phyloP scores from a whole-genome alignment of 306 rosid species.

The Cercis canadensis region DNA sequence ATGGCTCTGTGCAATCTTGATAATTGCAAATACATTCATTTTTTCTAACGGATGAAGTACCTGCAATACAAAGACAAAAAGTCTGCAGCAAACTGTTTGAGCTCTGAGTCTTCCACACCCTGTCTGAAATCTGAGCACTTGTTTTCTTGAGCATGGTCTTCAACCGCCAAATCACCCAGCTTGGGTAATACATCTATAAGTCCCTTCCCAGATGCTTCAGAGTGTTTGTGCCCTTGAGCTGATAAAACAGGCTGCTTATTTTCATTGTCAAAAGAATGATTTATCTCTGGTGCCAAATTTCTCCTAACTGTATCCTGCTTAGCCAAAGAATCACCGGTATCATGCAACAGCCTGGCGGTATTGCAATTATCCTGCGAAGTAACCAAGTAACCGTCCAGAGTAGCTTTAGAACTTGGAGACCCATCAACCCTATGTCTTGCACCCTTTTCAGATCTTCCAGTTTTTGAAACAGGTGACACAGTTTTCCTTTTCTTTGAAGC shows the following conservation, averaged over 20 bases:
- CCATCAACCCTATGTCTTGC: conserved; percentile 50
- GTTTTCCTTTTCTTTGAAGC: conserved; percentile 84
- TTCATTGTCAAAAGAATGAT: conserved; percentile 48
- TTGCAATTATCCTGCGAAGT: conserved; percentile 54
- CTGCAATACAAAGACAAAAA: conserved; percentile 82
- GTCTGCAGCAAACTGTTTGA: conserved; percentile 63
- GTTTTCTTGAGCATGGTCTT: conserved; percentile 32
- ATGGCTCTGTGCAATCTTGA: conserved; percentile 23
- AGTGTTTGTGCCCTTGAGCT: conserved; percentile 32
- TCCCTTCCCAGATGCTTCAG: conserved; percentile 33
- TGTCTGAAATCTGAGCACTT: conserved; percentile 34
- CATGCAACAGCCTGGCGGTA: conserved; percentile 21
- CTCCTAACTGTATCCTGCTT: conserved; percentile 54
- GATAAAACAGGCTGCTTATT: conserved; percentile 33
- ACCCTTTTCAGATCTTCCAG: conserved; percentile 59
- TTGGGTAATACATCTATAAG: conserved; percentile 22
- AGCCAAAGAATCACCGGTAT: conserved; percentile 26
- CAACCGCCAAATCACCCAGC: conserved; percentile 37
- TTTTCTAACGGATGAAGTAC: conserved; percentile 37
- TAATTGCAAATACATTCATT: conserved; percentile 1
- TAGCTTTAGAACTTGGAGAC: conserved; percentile 76
- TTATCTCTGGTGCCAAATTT: conserved; percentile 57
- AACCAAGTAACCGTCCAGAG: conserved; percentile 66
- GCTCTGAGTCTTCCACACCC: conserved; percentile 46
- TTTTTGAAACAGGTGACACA: conserved; percentile 57